Evolutionary conservation across 2,329 filamentous ascomycete genomes (phyloP).

Genomic region (Aspergillus japonicus): DNA sequence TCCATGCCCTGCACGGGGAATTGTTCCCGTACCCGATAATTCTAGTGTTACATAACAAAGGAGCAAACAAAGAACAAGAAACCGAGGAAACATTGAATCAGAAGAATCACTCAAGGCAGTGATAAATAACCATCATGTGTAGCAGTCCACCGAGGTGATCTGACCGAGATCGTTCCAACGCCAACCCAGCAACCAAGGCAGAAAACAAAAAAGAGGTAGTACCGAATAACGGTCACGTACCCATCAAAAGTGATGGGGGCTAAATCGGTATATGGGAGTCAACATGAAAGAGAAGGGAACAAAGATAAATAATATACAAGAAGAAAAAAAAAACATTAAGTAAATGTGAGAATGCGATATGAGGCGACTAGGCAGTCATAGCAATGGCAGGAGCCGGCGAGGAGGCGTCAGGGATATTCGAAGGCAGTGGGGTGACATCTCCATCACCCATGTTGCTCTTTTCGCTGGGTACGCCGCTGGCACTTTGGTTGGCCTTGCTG

Average conservation of each 20-base stretch:
- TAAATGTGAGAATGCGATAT: neutral
- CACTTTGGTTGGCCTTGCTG: conserved; percentile 55
- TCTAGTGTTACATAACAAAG: neutral
- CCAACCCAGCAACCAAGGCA: conserved; percentile 8
- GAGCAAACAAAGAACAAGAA: neutral
- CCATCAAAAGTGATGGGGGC: conserved; percentile 2
- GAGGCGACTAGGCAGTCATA: conserved; percentile 34
- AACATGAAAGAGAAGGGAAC: neutral
- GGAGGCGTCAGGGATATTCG: conserved; percentile 53
- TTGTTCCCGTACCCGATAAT: neutral
- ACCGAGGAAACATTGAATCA: neutral
- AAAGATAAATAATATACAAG: conserved; percentile 29
- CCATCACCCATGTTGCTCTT: conserved; percentile 57
- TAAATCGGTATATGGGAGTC: neutral
- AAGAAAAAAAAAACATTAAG: conserved; percentile 10
- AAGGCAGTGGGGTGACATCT: conserved; percentile 46
- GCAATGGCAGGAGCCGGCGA: conserved; percentile 47
- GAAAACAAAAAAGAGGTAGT: neutral
- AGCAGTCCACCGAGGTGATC: neutral
- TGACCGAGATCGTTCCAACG: conserved; percentile 7
- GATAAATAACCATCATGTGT: conserved; percentile 2
- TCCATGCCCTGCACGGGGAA: neutral
- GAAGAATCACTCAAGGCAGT: neutral
- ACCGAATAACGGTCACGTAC: conserved; percentile 3
- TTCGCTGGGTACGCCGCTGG: conserved; percentile 59